Evolutionary conservation across 331 rosid species (phyloP), one percentile per base, ranked within the genome.

Genomic region (Prunus yedoensis): DNA sequence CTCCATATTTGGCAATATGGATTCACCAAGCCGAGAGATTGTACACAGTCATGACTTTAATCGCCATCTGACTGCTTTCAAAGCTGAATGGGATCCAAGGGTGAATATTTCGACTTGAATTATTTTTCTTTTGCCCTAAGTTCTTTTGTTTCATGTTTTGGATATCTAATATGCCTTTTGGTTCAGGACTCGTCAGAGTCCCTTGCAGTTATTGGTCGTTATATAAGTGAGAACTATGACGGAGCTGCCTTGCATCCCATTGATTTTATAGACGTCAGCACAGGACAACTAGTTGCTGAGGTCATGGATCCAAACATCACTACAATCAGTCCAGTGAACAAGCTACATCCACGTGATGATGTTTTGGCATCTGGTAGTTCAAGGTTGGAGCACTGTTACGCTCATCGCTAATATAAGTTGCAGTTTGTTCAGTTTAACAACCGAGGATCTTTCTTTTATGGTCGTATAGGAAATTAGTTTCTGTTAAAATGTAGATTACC

Each of bases 1-100:
- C 82, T 94, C 96, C 35, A 90, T 94, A 80, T 76, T 87, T 76
- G 93, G 97, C 47, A 82, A 90, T 73, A 74, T 94, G 93, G 90
- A 90, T 64, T 82, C 92, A 46, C 98, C 98, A 18, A 90, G 98
- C 85, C 91, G 97, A 81, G 97, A 94, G 86, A 94, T 94, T 77
- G 98, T 94, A 47, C 97, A 94, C 63, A 94, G 96, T 83, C 94
- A 94, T 70, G 97, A 94, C 78, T 94, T 94, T 76, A 91, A 86
- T 83, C 86, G 97, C 30, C 87, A 94, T 81, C 81, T 94, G 84
- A 94, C 98, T 58, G 93, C 98, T 68, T 94, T 94, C 63, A 92
- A 85, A 84, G 98, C 96, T 41, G 97, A 94, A 85, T 94, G 98
- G 97, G 98, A 94, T 84, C 96, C 98, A 78, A 94, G 90, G 98